Evolutionary conservation across 257 asterid genomes (phyloP).

Genomic region (Fraxinus anomala): DNA sequence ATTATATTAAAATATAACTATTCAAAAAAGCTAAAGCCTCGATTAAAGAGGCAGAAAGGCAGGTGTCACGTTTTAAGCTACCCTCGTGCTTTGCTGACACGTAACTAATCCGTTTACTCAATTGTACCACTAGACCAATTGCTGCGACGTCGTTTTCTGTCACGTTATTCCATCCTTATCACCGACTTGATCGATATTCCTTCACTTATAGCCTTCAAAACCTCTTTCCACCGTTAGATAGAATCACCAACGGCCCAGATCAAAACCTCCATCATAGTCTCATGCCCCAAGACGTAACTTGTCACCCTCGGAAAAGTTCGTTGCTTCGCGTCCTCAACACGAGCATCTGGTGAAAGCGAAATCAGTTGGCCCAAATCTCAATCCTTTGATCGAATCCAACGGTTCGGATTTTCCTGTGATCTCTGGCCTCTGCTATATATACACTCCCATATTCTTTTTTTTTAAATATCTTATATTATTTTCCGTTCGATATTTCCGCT

Average conservation of each 20-base stretch:
- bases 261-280: conserved; percentile 17
- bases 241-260: conserved; percentile 36
- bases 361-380: conserved; percentile 29
- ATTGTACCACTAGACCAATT: conserved; percentile 3
- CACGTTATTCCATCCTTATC: conserved; percentile 46
- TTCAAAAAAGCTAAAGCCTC: not conserved
- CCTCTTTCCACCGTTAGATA: conserved; percentile 34
- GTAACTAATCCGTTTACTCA: conserved; percentile 41
- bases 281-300: conserved; percentile 27
- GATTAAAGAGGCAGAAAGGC: not conserved
- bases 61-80: conserved; percentile 52
- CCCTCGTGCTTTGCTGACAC: conserved; percentile 53
- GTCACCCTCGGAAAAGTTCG: conserved; percentile 19
- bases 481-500: conserved; percentile 5
- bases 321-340: conserved; percentile 33
- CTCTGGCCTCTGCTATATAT: conserved; percentile 37
- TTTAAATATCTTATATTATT: not conserved
- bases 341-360: conserved; percentile 47
- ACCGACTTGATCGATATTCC: conserved; percentile 16
- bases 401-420: conserved; percentile 30
- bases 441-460: not conserved
- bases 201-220: not conserved
- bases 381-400: conserved; percentile 23
- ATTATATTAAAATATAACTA: not conserved
- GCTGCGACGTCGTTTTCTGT: conserved; percentile 34